Base-by-base conservation (phyloP, 169 alveolate genomes). In the Eimeria maxima region DNA sequence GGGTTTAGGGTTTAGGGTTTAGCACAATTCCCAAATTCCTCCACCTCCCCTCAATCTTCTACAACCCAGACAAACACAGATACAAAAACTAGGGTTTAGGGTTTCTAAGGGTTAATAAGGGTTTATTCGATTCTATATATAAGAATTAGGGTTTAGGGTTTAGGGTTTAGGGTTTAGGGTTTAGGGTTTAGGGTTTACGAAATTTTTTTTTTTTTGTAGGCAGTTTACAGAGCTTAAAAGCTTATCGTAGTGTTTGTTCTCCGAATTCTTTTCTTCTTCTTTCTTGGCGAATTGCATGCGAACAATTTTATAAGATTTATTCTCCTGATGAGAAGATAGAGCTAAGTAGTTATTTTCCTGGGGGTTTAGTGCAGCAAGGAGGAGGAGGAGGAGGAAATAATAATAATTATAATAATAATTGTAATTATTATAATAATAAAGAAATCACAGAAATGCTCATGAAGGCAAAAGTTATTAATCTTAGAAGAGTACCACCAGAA, bases 221-320 rank as follows among this genome's bases (percentile, higher is more conserved):
- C 11, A 50, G 57, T 57, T 57, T 57, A 14, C 67, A 50, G 57
- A 11, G 57, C 11, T 50, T 50, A 81, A 93, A 29, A 80, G 29
- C 38, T 47, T 53, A n/a, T 93, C 96, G 60, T 81, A 18, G 83
- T n/a, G 60, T 65, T 7, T 55, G 60, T 33, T 89, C 50, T 47
- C 95, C 95, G 45, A 44, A 90, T 29, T 57, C 50, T 5, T 67
- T 27, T 65, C 86, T 95, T 63, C 67, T 80, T 27, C 42, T 95
- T 33, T 27, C 55, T 44, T 95, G 95, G 95, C 95, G 93, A 7
- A 95, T 95, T 47, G 96, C 95, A 38, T 29, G 93, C 89, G 96
- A 95, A 80, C 22, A 53, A 20, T 90, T 69, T 29, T 50, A 10
- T 11, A 87, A 69, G 24, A 87, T 95, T 14, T 95, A 8, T 47